Conservation (phyloP, 2,329 filamentous ascomycete genomes). For the Aureobasidium sp. region DNA sequence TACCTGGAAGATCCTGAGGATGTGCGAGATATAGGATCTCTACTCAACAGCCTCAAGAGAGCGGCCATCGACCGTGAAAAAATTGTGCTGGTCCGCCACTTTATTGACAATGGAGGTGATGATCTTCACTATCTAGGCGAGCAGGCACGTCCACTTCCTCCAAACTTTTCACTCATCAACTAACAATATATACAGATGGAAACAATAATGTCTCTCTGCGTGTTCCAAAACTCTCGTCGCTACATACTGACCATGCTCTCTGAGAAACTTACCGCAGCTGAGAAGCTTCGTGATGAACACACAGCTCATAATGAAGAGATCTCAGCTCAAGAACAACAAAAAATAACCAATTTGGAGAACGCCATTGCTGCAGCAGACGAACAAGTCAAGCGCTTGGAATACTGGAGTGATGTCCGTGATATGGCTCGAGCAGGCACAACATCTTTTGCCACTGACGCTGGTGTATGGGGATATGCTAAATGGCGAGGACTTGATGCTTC, state of each 20-base stretch:
- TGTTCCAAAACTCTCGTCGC: conserved; percentile 82
- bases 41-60: conserved; percentile 61
- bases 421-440: conserved; percentile 33
- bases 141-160: conserved; percentile 33
- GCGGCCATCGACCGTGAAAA: conserved; percentile 86
- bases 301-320: conserved; percentile 34
- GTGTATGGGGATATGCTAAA: conserved; percentile 28
- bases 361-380: conserved; percentile 71
- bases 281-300: conserved; percentile 43
- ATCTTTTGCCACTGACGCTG: conserved; percentile 27
- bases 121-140: conserved; percentile 70
- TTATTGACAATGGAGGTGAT: conserved; percentile 67
- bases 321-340: conserved; percentile 41
- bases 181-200: conserved; percentile 52
- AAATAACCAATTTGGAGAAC: conserved; percentile 62
- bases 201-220: conserved; percentile 75
- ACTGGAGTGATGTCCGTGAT: conserved; percentile 66
- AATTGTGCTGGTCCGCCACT: conserved; percentile 72
- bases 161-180: conserved; percentile 23
- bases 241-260: conserved; percentile 65
- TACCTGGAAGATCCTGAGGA: conserved; percentile 45
- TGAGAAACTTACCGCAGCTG: conserved; percentile 50
- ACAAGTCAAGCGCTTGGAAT: conserved; percentile 73
- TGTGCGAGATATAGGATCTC: conserved; percentile 56
- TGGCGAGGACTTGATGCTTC: conserved; percentile 34